Percentiles rank a stretch among this genome's conserved stretches.
phyloP scores from a whole-genome alignment of 1,284 basidiomycete genomes.

The Phylloboletellus chloephorus region DNA sequence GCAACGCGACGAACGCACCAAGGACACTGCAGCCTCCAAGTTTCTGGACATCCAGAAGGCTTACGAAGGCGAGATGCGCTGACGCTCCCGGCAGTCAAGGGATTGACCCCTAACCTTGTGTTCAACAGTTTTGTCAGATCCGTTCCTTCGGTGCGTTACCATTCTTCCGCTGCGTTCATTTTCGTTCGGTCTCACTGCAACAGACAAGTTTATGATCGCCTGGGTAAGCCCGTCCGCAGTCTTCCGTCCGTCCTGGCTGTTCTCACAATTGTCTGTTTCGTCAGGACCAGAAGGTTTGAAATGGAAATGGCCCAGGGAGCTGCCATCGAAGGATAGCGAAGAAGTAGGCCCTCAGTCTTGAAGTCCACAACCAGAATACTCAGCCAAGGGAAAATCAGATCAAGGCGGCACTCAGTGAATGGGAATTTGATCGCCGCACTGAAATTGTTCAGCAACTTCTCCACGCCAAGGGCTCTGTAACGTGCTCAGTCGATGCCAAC shows the following conservation, averaged over 20 bases:
- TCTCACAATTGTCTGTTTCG: constrained; percentile 14
- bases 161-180: constrained; percentile 11
- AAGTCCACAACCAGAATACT: constrained; percentile 16
- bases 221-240: constrained; percentile 44
- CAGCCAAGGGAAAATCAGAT: constrained; percentile 37
- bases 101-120: constrained; percentile 12
- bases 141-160: constrained; percentile 55
- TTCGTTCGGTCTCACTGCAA: constrained; percentile 6
- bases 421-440: constrained; percentile 39
- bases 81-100: not conserved
- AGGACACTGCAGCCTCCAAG: constrained; percentile 54
- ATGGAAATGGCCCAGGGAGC: constrained; percentile 37
- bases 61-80: constrained; percentile 53
- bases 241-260: constrained; percentile 2
- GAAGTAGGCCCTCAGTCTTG: constrained; percentile 41
- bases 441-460: constrained; percentile 43
- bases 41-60: constrained; percentile 77
- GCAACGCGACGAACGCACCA: constrained; percentile 56
- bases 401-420: constrained; percentile 40
- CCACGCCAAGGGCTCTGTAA: constrained; percentile 43
- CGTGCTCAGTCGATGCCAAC: constrained; percentile 44
- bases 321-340: constrained; percentile 43
- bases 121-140: constrained; percentile 63
- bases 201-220: constrained; percentile 68
- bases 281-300: constrained; percentile 51